A percentile compares a stretch with the other conserved stretches of the same genome.
Conservation (phyloP, 306 rosid genomes). For the Vigna reflexopilosa region DNA sequence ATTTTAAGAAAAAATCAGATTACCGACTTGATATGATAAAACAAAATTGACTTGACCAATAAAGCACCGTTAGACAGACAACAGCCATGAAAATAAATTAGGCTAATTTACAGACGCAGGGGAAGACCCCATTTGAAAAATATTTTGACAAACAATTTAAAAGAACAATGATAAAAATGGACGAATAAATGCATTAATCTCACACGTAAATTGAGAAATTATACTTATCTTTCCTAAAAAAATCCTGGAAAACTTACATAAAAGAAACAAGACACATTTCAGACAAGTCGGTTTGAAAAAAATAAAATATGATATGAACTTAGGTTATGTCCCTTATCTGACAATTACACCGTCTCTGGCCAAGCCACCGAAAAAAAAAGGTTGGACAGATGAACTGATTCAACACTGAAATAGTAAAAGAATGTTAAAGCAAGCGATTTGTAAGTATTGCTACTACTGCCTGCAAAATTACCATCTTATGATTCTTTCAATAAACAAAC, state of each 20-base stretch:
- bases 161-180: background rate
- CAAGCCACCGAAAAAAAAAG: background rate
- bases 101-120: too few relatives aligned
- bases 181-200: background rate
- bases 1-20: too few relatives aligned
- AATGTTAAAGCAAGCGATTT: background rate
- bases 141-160: too few relatives aligned
- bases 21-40: too few relatives aligned
- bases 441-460: background rate
- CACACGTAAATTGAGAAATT: background rate
- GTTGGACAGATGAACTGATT: background rate
- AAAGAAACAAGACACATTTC: too few relatives aligned
- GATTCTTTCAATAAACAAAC: slow-evolving; percentile 20
- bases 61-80: too few relatives aligned
- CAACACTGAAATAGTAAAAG: background rate
- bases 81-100: too few relatives aligned
- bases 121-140: background rate
- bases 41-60: too few relatives aligned
- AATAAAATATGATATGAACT: background rate
- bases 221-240: background rate
- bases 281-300: too few relatives aligned
- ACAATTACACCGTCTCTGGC: background rate
- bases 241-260: background rate
- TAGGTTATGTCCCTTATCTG: background rate
- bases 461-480: slow-evolving; percentile 4